Base-by-base conservation (phyloP, 2,329 filamentous ascomycete genomes). In the Apiospora hydei region DNA sequence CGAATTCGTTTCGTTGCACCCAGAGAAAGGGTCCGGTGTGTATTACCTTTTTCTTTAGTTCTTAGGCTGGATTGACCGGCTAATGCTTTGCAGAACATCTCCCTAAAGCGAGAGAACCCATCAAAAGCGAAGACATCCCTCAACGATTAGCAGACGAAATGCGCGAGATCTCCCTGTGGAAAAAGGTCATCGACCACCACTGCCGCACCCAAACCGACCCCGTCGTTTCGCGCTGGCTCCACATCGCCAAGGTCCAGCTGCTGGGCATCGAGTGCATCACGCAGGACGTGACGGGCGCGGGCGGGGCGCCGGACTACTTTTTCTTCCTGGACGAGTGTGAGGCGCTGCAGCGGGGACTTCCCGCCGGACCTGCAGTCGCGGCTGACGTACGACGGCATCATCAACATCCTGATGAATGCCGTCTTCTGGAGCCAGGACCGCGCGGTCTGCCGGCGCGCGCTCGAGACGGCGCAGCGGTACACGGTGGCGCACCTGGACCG, bases 291-390 rank as follows among this genome's bases (percentile, higher is more conserved):
- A 61, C 53, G 16, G 53, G 53, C 53, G 16, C 38, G 8, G 53
- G 53, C 6, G 49, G n/a, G 10, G 14, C 53, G 53, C 53, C 53
- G 6, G 53, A 61, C 30, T 61, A 61, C 16, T 21, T 7, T 6
- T 18, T 16, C 13, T 61, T 61, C 53, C 53, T 61, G 30, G 53
- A 10, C 6, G 53, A 18, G 53, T 61, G 53, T 30, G 53, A 61
- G 30, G 53, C 16, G 30, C 53, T 61, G 30, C 53, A 61, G 30
- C 26, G 34, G 16, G 16, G 34, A 61, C 16, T 61, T 38, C 26
- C 53, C 53, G 26, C 53, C 57, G 10, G 34, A 64, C 57, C 34
- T 64, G 57, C 57, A 64, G 57, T 64, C 57, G 21, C 57, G 57
- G 8, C 57, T 64, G 8, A 64, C 57, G 34, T 64, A 64, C 57